Evolutionary conservation across 768 basidiomycete species (phyloP), one percentile per base, ranked within the genome.

Genomic region (Calvatia gigantea): DNA sequence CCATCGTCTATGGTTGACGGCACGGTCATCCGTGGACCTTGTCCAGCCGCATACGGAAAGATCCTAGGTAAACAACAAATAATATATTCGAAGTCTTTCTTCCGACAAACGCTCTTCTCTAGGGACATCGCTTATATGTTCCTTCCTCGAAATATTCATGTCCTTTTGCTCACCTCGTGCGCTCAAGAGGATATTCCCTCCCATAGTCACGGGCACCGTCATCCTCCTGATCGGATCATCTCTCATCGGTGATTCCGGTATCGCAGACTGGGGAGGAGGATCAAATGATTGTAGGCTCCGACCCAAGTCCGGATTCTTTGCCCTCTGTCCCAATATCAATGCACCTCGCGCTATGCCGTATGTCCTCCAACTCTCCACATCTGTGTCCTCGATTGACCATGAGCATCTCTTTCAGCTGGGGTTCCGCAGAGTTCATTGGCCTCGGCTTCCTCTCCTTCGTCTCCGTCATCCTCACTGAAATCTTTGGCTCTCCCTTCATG

Each of bases 401-500:
- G 14, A 28, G 19, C 39, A 17, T 23, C 9, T 28, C 1, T 12
- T n/a, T 46, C 33, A 84, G 82, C 4, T 94, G 89, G 88, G 91
- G 89, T 7, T 86, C 86, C 0, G 85, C 91, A 0, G 80, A 91
- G 64, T 91, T 90, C 71, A 87, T 93, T 44, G 91, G 92, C 3
- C 80, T 95, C 23, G 92, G 92, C 0, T 94, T 95, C 77, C 75
- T 94, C 27, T 86, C 86, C 0, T 94, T 93, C 69, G 63, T 84
- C 45, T 76, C 81, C 8, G 92, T 92, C 62, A 79, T 93, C 61
- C 65, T 93, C 25, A 86, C 86, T 0, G 91, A 94, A 66, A 69
- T 93, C 17, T 90, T 92, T 60, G 92, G 91, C 6, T 86, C 85
- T 3, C 92, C 91, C 0, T 94, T 94, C 74, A 69, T 94, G 64